A percentile compares a stretch with the other conserved stretches of the same genome.
These are phyloP conservation scores for Hygrophoropsis aurantiaca DNA, from an alignment of 768 basidiomycete genomes.

Conservation along the genomic window DNA sequence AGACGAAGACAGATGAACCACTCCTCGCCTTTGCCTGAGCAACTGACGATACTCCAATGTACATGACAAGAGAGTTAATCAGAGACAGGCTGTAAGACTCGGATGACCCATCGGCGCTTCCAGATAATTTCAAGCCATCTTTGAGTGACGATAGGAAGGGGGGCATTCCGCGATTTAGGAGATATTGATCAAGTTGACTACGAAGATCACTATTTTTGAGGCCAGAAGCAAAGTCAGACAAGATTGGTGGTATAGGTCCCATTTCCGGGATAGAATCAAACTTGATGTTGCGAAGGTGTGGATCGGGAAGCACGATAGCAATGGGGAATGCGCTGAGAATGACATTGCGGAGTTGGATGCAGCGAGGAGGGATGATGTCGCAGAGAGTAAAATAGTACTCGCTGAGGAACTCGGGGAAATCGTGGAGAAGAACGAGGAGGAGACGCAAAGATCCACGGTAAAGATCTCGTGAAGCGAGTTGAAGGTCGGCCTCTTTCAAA, in stretches of 20 bases:
- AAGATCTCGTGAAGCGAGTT: constrained; percentile 78
- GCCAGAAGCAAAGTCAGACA: constrained; percentile 86
- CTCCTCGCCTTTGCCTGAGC: constrained; percentile 85
- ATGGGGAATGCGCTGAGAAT: constrained; percentile 94
- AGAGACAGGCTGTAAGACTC: constrained; percentile 85
- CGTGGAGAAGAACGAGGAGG: constrained; percentile 92
- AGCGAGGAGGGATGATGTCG: constrained; percentile 88
- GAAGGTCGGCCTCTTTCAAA: constrained; percentile 78
- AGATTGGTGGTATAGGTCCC: constrained; percentile 87
- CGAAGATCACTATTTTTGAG: constrained; percentile 82
- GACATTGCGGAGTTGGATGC: constrained; percentile 96
- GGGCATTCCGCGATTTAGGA: constrained; percentile 71
- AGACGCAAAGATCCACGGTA: constrained; percentile 90
- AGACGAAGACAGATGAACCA: constrained; percentile 77
- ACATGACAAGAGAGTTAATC: constrained; percentile 94
- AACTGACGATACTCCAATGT: constrained; percentile 91
- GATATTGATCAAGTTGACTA: constrained; percentile 78
- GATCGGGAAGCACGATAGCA: constrained; percentile 78
- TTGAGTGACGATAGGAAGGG: constrained; percentile 77
- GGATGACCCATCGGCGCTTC: constrained; percentile 41
- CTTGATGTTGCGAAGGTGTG: constrained; percentile 72
- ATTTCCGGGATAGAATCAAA: constrained; percentile 84
- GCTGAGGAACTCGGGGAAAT: constrained; percentile 97
- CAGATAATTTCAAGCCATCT: constrained; percentile 64
- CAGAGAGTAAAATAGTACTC: constrained; percentile 96